These are phyloP conservation scores for Sechiopsis laciniata DNA, from an alignment of 306 rosid species.

Conservation along the genomic window DNA sequence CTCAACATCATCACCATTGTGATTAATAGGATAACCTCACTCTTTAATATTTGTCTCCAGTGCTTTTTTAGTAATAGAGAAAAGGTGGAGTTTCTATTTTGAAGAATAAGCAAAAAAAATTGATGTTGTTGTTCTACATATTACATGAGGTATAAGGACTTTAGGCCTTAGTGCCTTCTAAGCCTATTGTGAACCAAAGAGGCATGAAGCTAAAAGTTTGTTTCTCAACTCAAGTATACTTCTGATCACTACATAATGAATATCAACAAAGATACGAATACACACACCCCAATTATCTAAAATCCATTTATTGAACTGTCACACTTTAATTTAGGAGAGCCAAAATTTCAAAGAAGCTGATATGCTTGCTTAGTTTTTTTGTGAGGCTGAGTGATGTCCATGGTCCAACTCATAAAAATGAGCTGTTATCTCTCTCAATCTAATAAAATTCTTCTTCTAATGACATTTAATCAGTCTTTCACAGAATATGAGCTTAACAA, in stretches of 20 bases:
- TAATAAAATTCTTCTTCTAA: conserved; percentile 1
- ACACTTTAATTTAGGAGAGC: not conserved
- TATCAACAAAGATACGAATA: not conserved
- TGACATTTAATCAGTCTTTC: conserved; percentile 3
- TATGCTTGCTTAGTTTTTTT: not conserved
- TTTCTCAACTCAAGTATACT: not conserved
- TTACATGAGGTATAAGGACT: not conserved
- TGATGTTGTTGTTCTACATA: not conserved
- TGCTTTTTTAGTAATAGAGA: not conserved
- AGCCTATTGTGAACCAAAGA: not conserved
- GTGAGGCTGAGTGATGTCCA: not conserved
- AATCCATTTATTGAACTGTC: not conserved
- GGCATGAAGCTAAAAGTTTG: not conserved
- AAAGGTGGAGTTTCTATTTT: not conserved
- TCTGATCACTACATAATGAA: not conserved
- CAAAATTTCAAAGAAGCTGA: conserved; percentile 8
- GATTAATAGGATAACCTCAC: not conserved
- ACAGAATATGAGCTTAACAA: conserved; percentile 1
- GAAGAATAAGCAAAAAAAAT: not conserved
- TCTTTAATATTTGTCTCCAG: not conserved
- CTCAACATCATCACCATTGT: not conserved
- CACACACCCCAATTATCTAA: not conserved
- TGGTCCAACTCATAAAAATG: conserved; percentile 6
- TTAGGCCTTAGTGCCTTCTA: not conserved
- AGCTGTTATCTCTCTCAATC: not conserved